Percentiles rank a stretch among this genome's conserved stretches.
These are phyloP conservation scores for Aspergillus steynii DNA, from an alignment of 495 filamentous ascomycete species.

Conservation along the genomic window DNA sequence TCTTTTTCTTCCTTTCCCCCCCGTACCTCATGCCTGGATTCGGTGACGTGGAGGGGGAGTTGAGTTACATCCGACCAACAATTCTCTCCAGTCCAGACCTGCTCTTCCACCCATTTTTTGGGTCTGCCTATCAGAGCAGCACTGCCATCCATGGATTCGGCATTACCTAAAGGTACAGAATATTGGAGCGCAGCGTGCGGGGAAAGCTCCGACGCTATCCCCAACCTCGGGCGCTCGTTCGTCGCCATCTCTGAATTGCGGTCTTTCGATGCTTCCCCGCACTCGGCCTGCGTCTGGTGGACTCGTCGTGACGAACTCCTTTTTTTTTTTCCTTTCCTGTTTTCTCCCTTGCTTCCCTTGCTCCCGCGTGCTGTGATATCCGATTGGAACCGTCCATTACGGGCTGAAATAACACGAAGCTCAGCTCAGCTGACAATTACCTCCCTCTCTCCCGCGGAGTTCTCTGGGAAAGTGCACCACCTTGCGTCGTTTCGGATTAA, in stretches of 20 bases:
- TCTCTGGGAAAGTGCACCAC: background rate
- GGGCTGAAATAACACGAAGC: background rate
- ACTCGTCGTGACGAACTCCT: no score
- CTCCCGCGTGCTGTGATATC: background rate
- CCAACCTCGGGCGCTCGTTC: background rate
- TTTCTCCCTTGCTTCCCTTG: background rate
- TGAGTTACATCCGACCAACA: background rate
- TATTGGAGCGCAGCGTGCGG: slow-evolving; percentile 7
- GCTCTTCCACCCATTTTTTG: no score
- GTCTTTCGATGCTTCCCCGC: no score
- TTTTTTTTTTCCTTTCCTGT: background rate
- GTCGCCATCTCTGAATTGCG: no score
- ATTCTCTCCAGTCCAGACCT: no score
- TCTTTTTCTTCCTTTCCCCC: background rate
- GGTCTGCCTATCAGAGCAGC: no score
- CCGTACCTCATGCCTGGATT: no score
- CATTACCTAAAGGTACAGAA: no score
- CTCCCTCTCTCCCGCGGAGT: background rate
- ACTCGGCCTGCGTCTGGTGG: no score
- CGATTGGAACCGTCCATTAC: background rate
- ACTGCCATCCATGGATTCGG: background rate
- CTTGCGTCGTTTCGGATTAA: background rate
- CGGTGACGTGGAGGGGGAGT: background rate
- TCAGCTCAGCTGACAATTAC: background rate
- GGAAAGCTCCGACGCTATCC: slow-evolving; percentile 12